A percentile compares a stretch with the other conserved stretches of the same genome.
phyloP scores from a whole-genome alignment of 1,284 basidiomycete genomes.

The Naganishia liquefaciens region DNA sequence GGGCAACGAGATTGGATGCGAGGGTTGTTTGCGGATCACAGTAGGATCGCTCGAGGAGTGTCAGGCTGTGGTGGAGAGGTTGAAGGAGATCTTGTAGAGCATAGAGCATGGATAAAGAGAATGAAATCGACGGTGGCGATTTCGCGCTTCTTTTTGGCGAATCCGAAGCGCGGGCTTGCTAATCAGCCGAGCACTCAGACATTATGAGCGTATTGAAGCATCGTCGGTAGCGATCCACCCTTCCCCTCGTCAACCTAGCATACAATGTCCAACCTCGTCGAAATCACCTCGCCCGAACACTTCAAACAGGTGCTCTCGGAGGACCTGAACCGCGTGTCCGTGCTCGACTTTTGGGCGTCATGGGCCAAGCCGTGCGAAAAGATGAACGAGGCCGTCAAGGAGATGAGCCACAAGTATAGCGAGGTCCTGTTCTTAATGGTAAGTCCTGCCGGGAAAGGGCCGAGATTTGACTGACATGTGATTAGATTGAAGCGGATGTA shows the following conservation, averaged over 20 bases:
- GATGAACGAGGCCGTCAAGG: slow-evolving; percentile 75
- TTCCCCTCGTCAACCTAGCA: not conserved
- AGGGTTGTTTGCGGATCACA: slow-evolving; percentile 85
- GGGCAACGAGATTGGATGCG: slow-evolving; percentile 82
- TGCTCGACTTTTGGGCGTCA: slow-evolving; percentile 89
- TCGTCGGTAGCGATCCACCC: no score
- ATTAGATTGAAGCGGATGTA: slow-evolving; percentile 84
- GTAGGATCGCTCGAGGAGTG: slow-evolving; percentile 86
- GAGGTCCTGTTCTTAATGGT: slow-evolving; percentile 73
- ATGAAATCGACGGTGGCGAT: slow-evolving; percentile 2
- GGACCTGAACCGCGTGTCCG: slow-evolving; percentile 75
- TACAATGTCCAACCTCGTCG: slow-evolving; percentile 45
- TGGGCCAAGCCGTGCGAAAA: slow-evolving; percentile 87
- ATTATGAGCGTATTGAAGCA: not conserved
- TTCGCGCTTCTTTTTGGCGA: slow-evolving; percentile 8
- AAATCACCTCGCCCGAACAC: slow-evolving; percentile 66
- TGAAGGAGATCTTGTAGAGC: slow-evolving; percentile 43
- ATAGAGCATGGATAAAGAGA: not conserved
- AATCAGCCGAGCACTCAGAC: slow-evolving; percentile 6
- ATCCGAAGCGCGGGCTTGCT: slow-evolving; percentile 15
- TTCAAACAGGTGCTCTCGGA: slow-evolving; percentile 72
- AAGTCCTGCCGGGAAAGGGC: slow-evolving; percentile 38
- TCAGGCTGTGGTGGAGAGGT: slow-evolving; percentile 54
- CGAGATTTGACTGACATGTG: not conserved
- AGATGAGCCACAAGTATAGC: slow-evolving; percentile 72